Evolutionary conservation across 2,329 filamentous ascomycete species (phyloP).

Genomic region (Sporothrix euskadiensis): DNA sequence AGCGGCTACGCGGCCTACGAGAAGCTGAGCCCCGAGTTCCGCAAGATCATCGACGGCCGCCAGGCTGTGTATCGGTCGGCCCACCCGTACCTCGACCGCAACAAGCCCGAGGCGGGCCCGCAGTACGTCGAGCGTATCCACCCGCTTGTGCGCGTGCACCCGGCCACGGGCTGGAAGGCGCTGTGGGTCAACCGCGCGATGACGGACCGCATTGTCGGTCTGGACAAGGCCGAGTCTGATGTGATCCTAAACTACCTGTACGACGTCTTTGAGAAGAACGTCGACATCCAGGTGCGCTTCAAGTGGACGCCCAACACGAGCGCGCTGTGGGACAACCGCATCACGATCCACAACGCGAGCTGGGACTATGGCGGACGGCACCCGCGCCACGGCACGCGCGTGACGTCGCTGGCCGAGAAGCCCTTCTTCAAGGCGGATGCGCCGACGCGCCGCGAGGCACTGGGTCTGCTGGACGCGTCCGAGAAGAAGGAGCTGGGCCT

Average conservation of each 20-base stretch:
- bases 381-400: constrained; percentile 69
- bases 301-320: constrained; percentile 68
- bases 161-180: constrained; percentile 70
- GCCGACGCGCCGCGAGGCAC: constrained; percentile 64
- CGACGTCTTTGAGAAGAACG: constrained; percentile 67
- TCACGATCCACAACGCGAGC: constrained; percentile 72
- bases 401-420: constrained; percentile 70
- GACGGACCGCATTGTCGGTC: constrained; percentile 66
- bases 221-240: constrained; percentile 70
- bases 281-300: constrained; percentile 72
- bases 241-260: constrained; percentile 66
- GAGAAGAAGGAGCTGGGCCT: constrained; percentile 42
- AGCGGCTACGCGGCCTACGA: constrained; percentile 71
- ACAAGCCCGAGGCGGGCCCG: constrained; percentile 61
- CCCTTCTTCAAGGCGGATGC: constrained; percentile 66
- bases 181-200: constrained; percentile 71
- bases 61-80: constrained; percentile 66
- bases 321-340: constrained; percentile 71
- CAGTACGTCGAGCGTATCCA: constrained; percentile 67
- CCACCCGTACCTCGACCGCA: constrained; percentile 66
- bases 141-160: constrained; percentile 69
- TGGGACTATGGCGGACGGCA: constrained; percentile 71
- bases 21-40: constrained; percentile 69
- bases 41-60: constrained; percentile 67
- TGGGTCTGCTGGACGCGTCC: constrained; percentile 62